Evolutionary conservation across 2,329 filamentous ascomycete species (phyloP), one percentile per base, ranked within the genome.

Genomic region (Hypoxylon sp.): DNA sequence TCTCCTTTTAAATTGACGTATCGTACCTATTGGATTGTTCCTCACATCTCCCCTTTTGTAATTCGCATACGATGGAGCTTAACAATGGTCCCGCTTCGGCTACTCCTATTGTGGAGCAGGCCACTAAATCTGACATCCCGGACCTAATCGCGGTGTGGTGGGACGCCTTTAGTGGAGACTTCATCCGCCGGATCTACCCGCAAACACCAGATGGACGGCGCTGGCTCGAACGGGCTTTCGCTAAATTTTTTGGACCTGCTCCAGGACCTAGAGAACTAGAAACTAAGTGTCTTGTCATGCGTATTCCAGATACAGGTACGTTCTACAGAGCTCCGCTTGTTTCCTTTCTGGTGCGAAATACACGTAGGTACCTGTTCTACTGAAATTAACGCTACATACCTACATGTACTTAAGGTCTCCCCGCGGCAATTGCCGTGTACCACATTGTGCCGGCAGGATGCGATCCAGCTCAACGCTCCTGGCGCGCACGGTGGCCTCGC

Each of bases 201-300:
- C 58, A 63, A 19, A 67, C 63, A 1, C 50, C 33, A 5, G 55
- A 65, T 42, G 66, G 63, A 17, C 47, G 61, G 31, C 31, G 24
- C 19, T 71, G 57, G 58, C 60, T 67, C 35, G 55, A 66, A 52
- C 69, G 69, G 37, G 42, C 58, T 48, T 69, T 67, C 24, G 52
- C 39, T 13, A 46, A 39, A 10, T 29, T 55, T 26, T 9, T 70
- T 6, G 46, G 13, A 10, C 35, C 48, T 4, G n/a, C 39, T 19
- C 24, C 52, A 2, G 55, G 22, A 2, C 29, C 59, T 22, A 35
- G 17, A 3, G 17, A 46, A 4, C 46, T 51, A 0, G 53, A 46
- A n/a, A 60, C 56, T 0, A 33, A 57, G 46, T 24, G 48, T 19
- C 44, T 63, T 3, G 14, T 70, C 26, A 60, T 67, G 31, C 69